Base-by-base conservation (phyloP, 2,329 filamentous ascomycete species). In the Dothideomycetes sp. region DNA sequence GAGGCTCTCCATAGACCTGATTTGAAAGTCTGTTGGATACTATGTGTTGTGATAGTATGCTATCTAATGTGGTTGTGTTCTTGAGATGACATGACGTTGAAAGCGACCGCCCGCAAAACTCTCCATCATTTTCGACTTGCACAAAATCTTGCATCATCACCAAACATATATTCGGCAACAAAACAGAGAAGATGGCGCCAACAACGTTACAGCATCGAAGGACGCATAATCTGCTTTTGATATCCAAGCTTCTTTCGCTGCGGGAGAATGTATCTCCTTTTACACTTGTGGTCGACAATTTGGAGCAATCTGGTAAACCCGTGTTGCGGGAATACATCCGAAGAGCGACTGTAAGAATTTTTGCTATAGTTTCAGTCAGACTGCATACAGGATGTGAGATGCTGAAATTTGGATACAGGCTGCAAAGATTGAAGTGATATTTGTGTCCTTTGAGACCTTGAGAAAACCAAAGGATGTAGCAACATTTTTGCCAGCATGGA, bases 191-290 rank as follows among this genome's bases (percentile, higher is more conserved):
- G 32, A 81, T 80, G 77, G 64, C 76, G 19, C 68, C 74, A 4
- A 63, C 68, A 15, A 64, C 67, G n/a, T 64, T 73, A 31, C 65
- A 73, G 33, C 84, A 94, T 55, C 73, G 83, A 20, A 76, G 85
- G 49, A 88, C 85, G 15, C 87, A 94, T 62, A 88, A 87, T 58
- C 65, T 93, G 16, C 74, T 94, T 3, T 69, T 94, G 2, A 78
- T 94, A 41, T 84, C 87, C 48, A 88, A 86, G 56, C 68, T 94
- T 2, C 70, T 94, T 48, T 84, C 80, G 55, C 68, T 85, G 42
- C 75, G 85, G 47, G 83, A 91, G 60, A 78, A 77, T 43, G 78
- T 82, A 11, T 94, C 86, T 34, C 89, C 89, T 3, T 78, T 96
- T 54, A 95, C 88, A 0, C 68, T 96, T 18, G 64, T 95, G 3